Evolutionary conservation across 176 grass and related monocot genomes (phyloP).

Genomic region (Zizania latifolia): DNA sequence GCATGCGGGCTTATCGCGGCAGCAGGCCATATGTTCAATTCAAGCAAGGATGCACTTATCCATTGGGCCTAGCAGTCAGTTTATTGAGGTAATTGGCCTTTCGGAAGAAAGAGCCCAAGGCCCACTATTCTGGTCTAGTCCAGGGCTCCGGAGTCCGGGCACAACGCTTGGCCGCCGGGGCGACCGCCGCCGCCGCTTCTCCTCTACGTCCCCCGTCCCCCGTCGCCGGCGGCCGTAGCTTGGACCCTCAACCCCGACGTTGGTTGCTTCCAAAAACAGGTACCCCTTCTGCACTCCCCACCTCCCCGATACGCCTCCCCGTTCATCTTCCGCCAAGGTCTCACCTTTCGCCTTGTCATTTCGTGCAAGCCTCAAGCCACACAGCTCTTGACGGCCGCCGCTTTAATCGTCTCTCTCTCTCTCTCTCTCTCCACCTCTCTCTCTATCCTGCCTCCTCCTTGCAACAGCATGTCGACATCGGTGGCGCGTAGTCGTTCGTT

Average conservation of each 20-base stretch:
- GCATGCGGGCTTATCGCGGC: no score
- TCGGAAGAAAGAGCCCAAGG: background rate
- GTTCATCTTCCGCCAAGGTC: background rate
- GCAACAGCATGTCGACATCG: constrained; percentile 28
- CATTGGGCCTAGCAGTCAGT: no score
- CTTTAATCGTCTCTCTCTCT: background rate
- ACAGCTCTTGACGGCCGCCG: background rate
- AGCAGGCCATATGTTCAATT: no score
- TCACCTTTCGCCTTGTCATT: background rate
- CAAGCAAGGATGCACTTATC: no score
- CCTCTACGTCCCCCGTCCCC: background rate
- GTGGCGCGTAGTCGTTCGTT: constrained; percentile 4
- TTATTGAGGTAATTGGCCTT: no score
- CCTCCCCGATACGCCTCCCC: background rate
- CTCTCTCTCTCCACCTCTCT: background rate
- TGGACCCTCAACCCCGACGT: background rate
- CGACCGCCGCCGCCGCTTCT: background rate
- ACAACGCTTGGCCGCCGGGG: background rate
- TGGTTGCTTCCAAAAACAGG: background rate
- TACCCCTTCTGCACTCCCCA: background rate
- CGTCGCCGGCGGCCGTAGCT: background rate
- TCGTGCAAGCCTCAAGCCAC: background rate
- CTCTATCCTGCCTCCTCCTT: background rate
- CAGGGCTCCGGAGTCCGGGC: no score
- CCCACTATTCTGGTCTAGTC: background rate